Conservation (phyloP, 768 basidiomycete species). For the Lactarius indigo region DNA sequence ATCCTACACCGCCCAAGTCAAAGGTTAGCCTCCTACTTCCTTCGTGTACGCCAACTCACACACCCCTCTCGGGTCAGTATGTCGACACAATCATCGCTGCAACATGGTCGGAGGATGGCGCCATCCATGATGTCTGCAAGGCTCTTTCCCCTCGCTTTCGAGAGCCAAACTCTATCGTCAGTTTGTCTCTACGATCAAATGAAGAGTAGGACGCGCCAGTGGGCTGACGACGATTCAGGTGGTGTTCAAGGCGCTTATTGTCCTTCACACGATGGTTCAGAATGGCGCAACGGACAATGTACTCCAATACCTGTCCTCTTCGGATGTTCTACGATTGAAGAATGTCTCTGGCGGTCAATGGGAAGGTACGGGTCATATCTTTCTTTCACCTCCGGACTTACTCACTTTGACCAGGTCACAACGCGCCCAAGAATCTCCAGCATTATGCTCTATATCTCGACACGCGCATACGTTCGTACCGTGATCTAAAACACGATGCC, state of each 20-base stretch:
- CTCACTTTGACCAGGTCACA: slow-evolving; percentile 56
- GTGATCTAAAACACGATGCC: slow-evolving; percentile 90
- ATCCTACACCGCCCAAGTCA: slow-evolving; percentile 90
- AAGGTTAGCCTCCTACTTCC: slow-evolving; percentile 55
- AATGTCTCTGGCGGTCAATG: slow-evolving; percentile 80
- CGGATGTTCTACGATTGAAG: slow-evolving; percentile 75
- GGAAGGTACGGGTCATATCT: slow-evolving; percentile 63
- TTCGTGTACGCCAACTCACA: neutral
- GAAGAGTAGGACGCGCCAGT: neutral
- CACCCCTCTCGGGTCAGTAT: slow-evolving; percentile 54
- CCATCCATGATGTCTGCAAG: slow-evolving; percentile 89
- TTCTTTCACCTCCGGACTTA: slow-evolving; percentile 1
- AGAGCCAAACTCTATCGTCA: slow-evolving; percentile 90
- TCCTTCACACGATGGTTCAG: slow-evolving; percentile 94
- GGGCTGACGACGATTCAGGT: slow-evolving; percentile 48
- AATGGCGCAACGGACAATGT: slow-evolving; percentile 96
- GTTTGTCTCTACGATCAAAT: slow-evolving; percentile 31
- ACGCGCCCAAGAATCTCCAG: slow-evolving; percentile 80
- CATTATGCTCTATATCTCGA: slow-evolving; percentile 89
- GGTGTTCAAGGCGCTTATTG: slow-evolving; percentile 97
- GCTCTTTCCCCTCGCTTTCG: slow-evolving; percentile 79
- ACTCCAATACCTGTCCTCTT: slow-evolving; percentile 73
- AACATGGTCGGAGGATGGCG: slow-evolving; percentile 97
- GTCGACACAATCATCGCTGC: slow-evolving; percentile 94
- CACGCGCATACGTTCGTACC: slow-evolving; percentile 80